These are phyloP conservation scores for Oryza australiensis DNA, from an alignment of 176 grass and related monocot genomes.

Conservation along the genomic window DNA sequence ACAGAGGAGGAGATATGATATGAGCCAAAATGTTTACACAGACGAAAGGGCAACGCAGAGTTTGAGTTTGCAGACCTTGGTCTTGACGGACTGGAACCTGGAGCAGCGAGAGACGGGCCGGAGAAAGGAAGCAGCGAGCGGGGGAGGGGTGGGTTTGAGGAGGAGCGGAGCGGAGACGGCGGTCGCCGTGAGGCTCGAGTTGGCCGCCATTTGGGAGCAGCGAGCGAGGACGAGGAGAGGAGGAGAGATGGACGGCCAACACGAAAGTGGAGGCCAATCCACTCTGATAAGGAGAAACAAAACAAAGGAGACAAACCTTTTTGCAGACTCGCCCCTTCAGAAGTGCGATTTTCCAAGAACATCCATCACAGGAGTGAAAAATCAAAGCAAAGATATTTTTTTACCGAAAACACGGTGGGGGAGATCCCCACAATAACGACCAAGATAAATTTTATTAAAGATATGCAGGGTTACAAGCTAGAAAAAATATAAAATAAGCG, in stretches of 20 bases:
- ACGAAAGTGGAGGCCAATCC: slow-evolving; percentile 21
- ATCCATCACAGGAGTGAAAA: background rate
- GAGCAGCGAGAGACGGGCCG: slow-evolving; percentile 38
- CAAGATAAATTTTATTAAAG: no score
- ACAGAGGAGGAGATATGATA: background rate
- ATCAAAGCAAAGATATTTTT: no score
- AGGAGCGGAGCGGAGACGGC: slow-evolving; percentile 5
- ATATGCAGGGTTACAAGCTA: no score
- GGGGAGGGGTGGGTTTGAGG: slow-evolving; percentile 16
- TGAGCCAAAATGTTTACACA: background rate
- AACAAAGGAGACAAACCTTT: background rate
- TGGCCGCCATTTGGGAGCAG: slow-evolving; percentile 37
- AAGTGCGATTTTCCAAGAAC: background rate
- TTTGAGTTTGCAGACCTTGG: slow-evolving; percentile 40
- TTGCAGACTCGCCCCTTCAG: background rate
- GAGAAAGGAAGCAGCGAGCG: background rate
- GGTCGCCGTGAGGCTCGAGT: slow-evolving; percentile 33
- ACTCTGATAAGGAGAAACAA: slow-evolving; percentile 15
- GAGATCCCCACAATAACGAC: no score
- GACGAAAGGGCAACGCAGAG: background rate
- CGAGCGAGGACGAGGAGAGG: background rate
- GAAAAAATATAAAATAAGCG: no score
- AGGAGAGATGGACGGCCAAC: slow-evolving; percentile 29
- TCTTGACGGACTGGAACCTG: slow-evolving; percentile 46
- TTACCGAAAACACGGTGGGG: no score